phyloP scores from a whole-genome alignment of 2,329 filamentous ascomycete species.

The Alternaria angustiovoidea region DNA sequence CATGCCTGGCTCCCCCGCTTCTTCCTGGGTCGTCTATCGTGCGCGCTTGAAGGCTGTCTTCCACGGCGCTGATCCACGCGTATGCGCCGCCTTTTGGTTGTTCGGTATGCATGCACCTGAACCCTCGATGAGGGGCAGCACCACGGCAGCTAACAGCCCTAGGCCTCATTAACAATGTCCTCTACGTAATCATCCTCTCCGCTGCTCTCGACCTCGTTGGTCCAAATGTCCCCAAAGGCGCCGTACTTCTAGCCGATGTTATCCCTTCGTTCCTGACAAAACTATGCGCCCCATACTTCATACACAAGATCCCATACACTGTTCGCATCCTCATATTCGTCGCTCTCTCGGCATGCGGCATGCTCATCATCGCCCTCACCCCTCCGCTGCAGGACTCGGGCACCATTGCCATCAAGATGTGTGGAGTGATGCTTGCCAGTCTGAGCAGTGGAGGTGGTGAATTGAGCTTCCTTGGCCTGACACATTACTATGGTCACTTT shows the following conservation, averaged over 20 bases:
- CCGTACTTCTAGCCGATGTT: conserved; percentile 92
- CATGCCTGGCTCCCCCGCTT: conserved; percentile 64
- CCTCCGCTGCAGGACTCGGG: conserved; percentile 65
- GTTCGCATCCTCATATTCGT: conserved; percentile 78
- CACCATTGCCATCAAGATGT: conserved; percentile 77
- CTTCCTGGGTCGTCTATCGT: conserved; percentile 78
- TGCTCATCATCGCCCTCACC: conserved; percentile 87
- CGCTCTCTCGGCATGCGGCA: conserved; percentile 78
- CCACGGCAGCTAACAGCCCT: conserved; percentile 8
- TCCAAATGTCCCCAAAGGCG: conserved; percentile 82
- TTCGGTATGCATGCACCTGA: conserved; percentile 69
- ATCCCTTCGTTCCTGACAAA: conserved; percentile 89
- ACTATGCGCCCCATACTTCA: conserved; percentile 90
- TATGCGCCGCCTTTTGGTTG: conserved; percentile 87
- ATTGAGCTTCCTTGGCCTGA: conserved; percentile 87
- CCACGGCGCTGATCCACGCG: conserved; percentile 72
- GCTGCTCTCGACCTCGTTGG: conserved; percentile 95
- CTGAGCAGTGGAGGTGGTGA: conserved; percentile 87
- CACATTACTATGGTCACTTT: conserved; percentile 89
- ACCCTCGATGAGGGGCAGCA: not conserved
- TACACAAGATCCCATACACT: conserved; percentile 83
- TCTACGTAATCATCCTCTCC: conserved; percentile 96
- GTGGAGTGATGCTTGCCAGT: conserved; percentile 84
- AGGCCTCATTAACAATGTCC: conserved; percentile 95
- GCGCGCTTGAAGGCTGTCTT: conserved; percentile 71